A percentile compares a stretch with the other conserved stretches of the same genome.
These are phyloP conservation scores for Agroathelia rolfsii DNA, from an alignment of 1,284 basidiomycete genomes.

Conservation along the genomic window DNA sequence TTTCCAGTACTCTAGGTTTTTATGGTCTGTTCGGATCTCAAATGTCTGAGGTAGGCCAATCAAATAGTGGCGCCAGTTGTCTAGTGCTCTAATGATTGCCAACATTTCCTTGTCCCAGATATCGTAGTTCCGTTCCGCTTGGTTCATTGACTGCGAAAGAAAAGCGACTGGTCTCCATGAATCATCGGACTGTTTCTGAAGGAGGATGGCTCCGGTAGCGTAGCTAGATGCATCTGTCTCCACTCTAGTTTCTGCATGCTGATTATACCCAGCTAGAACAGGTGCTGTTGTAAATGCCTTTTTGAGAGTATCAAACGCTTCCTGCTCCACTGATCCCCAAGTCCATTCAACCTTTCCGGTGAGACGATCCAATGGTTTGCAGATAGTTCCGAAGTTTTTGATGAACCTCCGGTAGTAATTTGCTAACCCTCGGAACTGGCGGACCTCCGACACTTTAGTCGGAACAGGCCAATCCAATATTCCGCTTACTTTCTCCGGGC, in stretches of 20 bases:
- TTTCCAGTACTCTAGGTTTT: constrained; percentile 25
- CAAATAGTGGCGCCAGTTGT: constrained; percentile 25
- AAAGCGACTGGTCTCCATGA: constrained; percentile 23
- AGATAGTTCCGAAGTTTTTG: too few species aligned
- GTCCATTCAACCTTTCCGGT: too few species aligned
- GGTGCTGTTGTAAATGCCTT: too few species aligned
- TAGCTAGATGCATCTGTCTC: constrained; percentile 25
- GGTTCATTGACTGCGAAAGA: constrained; percentile 19
- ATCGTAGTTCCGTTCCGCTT: constrained; percentile 25
- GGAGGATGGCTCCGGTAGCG: constrained; percentile 20
- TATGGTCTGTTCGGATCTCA: constrained; percentile 28
- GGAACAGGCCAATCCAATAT: too few species aligned
- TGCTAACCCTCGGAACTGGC: too few species aligned
- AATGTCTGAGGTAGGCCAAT: constrained; percentile 24
- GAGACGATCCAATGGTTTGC: too few species aligned
- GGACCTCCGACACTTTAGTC: too few species aligned
- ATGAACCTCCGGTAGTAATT: too few species aligned
- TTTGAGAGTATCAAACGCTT: constrained; percentile 27
- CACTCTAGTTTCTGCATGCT: too few species aligned
- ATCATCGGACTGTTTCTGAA: constrained; percentile 21
- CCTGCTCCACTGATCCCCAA: constrained; percentile 19
- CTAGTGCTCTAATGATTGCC: constrained; percentile 23
- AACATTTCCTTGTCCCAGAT: constrained; percentile 28
- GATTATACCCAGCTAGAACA: too few species aligned
- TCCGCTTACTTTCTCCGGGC: too few species aligned